phyloP scores from a whole-genome alignment of 1,284 basidiomycete genomes.

The Somion occarium region DNA sequence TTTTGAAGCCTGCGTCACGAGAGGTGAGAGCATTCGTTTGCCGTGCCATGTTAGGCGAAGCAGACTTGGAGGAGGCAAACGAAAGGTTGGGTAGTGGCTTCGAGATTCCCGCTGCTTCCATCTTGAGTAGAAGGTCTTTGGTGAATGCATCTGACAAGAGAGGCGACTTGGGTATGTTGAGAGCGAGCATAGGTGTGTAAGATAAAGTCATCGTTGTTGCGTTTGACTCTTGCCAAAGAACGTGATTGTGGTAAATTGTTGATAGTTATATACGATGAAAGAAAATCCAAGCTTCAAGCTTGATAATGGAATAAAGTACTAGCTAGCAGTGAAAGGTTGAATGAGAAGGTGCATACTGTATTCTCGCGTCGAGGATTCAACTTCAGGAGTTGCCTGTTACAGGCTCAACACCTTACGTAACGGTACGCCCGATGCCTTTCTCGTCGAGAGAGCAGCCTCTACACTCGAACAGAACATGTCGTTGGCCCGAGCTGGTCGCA shows the following conservation, averaged over 20 bases:
- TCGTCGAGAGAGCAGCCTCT: neutral
- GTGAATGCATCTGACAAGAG: slow-evolving; percentile 24
- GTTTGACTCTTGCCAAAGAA: neutral
- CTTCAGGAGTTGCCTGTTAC: neutral
- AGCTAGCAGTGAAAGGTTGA: too few species aligned
- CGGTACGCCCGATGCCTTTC: neutral
- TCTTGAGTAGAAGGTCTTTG: slow-evolving; percentile 19
- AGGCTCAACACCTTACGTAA: neutral
- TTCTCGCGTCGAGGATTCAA: neutral
- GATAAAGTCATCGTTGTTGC: neutral
- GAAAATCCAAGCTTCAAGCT: too few species aligned
- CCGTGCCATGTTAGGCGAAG: neutral
- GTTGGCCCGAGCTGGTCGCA: neutral
- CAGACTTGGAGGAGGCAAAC: slow-evolving; percentile 8
- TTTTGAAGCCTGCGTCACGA: neutral
- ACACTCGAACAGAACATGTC: neutral
- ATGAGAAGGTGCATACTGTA: too few species aligned
- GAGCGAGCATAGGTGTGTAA: slow-evolving; percentile 7
- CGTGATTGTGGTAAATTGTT: slow-evolving; percentile 1
- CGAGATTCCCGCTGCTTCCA: slow-evolving; percentile 15
- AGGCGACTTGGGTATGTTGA: slow-evolving; percentile 25
- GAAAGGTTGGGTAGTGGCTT: slow-evolving; percentile 12
- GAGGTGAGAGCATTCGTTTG: neutral
- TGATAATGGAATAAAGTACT: too few species aligned
- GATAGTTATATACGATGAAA: too few species aligned